Conservation (phyloP, 306 rosid species). For the Quercus suber region DNA sequence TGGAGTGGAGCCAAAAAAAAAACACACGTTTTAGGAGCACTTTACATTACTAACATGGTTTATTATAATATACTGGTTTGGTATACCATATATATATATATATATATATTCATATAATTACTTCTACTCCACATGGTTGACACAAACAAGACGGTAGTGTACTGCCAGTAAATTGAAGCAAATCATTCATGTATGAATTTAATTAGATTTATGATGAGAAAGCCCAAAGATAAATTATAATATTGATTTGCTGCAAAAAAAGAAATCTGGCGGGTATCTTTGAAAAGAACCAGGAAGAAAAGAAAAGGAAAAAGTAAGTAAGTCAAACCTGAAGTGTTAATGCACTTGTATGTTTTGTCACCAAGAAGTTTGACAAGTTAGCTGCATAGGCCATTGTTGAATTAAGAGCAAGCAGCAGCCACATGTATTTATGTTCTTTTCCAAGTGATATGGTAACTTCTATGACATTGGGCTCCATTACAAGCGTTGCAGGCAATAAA, state of each 20-base stretch:
- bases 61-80: too few species aligned
- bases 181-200: not conserved
- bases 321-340: constrained; percentile 85
- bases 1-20: not conserved
- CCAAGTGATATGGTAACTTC: constrained; percentile 61
- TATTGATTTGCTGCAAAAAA: not conserved
- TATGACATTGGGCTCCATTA: constrained; percentile 86
- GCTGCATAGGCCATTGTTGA: constrained; percentile 84
- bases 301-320: not conserved
- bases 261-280: not conserved
- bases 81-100: not conserved
- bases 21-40: not conserved
- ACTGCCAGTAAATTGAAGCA: not conserved
- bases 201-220: not conserved
- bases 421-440: constrained; percentile 70
- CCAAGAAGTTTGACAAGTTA: constrained; percentile 92
- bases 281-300: not conserved
- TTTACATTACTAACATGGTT: not conserved
- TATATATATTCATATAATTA: not conserved
- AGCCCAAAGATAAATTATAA: not conserved
- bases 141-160: not conserved
- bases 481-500: constrained; percentile 79
- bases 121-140: not conserved
- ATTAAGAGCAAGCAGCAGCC: constrained; percentile 85
- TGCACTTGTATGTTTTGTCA: constrained; percentile 96